A percentile compares a stretch with the other conserved stretches of the same genome.
Evolutionary conservation across 805 yeast species (phyloP).

Genomic region (Yarrowia divulgata): DNA sequence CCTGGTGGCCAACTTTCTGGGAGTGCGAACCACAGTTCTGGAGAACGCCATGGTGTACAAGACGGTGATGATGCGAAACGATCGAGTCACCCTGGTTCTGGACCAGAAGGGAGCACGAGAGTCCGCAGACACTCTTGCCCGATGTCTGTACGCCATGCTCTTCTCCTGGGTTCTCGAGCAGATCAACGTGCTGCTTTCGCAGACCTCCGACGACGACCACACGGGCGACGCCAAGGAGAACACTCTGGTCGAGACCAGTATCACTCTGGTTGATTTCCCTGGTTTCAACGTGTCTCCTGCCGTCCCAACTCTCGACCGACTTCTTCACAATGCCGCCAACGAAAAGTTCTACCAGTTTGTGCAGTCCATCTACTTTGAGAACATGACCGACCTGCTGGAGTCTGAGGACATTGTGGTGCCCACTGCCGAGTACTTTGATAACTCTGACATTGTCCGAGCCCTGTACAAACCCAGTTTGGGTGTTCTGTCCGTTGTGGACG

Average conservation of each 20-base stretch:
- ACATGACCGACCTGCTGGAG: slow-evolving; percentile 52
- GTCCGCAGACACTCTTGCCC: slow-evolving; percentile 54
- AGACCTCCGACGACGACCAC: slow-evolving; percentile 34
- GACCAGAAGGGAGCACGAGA: slow-evolving; percentile 54
- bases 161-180: slow-evolving; percentile 53
- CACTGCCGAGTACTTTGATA: slow-evolving; percentile 64
- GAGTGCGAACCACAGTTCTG: slow-evolving; percentile 52
- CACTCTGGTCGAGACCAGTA: slow-evolving; percentile 49
- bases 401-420: slow-evolving; percentile 57
- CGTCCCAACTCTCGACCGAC: slow-evolving; percentile 51
- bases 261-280: slow-evolving; percentile 54
- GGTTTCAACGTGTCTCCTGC: slow-evolving; percentile 51
- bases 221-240: slow-evolving; percentile 16
- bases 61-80: slow-evolving; percentile 51
- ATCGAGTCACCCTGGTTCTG: slow-evolving; percentile 54
- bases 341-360: slow-evolving; percentile 53
- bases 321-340: slow-evolving; percentile 54
- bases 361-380: slow-evolving; percentile 52
- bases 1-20: slow-evolving; percentile 52
- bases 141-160: slow-evolving; percentile 53
- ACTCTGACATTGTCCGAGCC: slow-evolving; percentile 62
- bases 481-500: slow-evolving; percentile 51
- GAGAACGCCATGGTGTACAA: slow-evolving; percentile 52
- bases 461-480: slow-evolving; percentile 55
- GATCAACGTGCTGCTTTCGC: slow-evolving; percentile 50